A percentile compares a stretch with the other conserved stretches of the same genome.
Conservation (phyloP, 192 early-diverging fungal species). For the Physocladia obscura region DNA sequence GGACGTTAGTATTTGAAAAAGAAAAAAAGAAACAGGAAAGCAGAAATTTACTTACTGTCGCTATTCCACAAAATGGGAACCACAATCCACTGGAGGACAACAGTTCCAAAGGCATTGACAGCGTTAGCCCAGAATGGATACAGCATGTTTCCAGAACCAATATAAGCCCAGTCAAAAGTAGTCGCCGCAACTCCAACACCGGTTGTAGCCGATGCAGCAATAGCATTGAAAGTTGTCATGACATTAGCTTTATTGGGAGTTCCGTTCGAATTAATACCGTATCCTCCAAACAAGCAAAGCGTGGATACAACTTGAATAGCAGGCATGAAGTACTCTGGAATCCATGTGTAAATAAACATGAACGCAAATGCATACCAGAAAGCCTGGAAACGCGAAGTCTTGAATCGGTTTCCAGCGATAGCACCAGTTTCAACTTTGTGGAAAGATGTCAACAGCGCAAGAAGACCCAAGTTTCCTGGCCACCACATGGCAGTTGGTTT, state of each 20-base stretch:
- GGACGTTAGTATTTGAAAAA: not conserved
- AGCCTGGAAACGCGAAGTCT: conserved; percentile 13
- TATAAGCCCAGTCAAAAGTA: conserved; percentile 28
- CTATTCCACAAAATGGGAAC: not conserved
- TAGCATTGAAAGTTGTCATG: not conserved
- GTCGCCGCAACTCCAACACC: conserved; percentile 22
- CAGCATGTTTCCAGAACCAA: conserved; percentile 1
- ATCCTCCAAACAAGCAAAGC: conserved; percentile 6
- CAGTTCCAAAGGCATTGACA: not conserved
- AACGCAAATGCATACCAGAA: conserved; percentile 28
- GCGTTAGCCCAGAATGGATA: conserved; percentile 17
- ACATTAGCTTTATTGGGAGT: not conserved
- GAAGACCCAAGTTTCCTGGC: conserved; percentile 68
- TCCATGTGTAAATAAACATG: too few species aligned
- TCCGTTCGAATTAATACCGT: not conserved
- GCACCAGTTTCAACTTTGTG: conserved; percentile 6
- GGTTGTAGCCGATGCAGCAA: not conserved
- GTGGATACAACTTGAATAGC: conserved; percentile 20
- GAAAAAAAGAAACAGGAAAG: not conserved
- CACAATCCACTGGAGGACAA: conserved; percentile 12
- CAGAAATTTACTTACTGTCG: not conserved
- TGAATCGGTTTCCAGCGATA: not conserved
- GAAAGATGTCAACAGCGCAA: conserved; percentile 21
- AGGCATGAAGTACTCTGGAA: too few species aligned
- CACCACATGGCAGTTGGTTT: conserved; percentile 85